Percentiles rank a stretch among this genome's conserved stretches.
phyloP scores from a whole-genome alignment of 208 protist genomes.

The Zelonia costaricensis region DNA sequence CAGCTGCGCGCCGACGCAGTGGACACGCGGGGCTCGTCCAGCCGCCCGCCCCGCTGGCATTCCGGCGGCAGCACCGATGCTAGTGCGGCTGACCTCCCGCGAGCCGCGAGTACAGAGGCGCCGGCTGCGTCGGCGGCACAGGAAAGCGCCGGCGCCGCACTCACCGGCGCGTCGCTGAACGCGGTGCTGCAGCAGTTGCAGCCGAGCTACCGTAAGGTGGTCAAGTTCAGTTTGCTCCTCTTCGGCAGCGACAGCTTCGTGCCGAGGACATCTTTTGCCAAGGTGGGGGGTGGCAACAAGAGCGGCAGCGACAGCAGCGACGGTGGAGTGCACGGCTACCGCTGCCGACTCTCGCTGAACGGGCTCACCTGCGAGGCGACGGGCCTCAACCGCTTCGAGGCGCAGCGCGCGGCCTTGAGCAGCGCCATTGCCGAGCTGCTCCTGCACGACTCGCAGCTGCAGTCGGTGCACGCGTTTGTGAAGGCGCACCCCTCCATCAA shows the following conservation, averaged over 20 bases:
- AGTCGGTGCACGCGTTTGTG: conserved; percentile 55
- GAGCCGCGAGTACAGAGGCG: too few species aligned
- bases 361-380: conserved; percentile 48
- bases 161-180: too few species aligned
- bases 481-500: conserved; percentile 41
- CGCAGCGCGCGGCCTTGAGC: conserved; percentile 59
- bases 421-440: conserved; percentile 53
- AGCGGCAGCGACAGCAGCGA: conserved; percentile 1
- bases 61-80: neutral
- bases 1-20: conserved; percentile 20
- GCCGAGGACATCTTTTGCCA: conserved; percentile 33
- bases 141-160: too few species aligned
- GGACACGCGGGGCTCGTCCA: neutral
- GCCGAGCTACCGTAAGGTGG: conserved; percentile 41
- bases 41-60: neutral
- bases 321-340: conserved; percentile 19
- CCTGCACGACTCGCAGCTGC: conserved; percentile 66
- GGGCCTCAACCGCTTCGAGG: conserved; percentile 79
- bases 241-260: conserved; percentile 22
- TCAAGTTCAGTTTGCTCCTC: conserved; percentile 46
- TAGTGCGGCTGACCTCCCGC: neutral
- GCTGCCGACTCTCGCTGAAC: conserved; percentile 47
- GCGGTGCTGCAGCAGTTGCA: conserved; percentile 41
- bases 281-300: conserved; percentile 7
- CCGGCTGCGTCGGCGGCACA: too few species aligned